phyloP scores from a whole-genome alignment of 2,329 filamentous ascomycete species.

The Penicillium sp. region DNA sequence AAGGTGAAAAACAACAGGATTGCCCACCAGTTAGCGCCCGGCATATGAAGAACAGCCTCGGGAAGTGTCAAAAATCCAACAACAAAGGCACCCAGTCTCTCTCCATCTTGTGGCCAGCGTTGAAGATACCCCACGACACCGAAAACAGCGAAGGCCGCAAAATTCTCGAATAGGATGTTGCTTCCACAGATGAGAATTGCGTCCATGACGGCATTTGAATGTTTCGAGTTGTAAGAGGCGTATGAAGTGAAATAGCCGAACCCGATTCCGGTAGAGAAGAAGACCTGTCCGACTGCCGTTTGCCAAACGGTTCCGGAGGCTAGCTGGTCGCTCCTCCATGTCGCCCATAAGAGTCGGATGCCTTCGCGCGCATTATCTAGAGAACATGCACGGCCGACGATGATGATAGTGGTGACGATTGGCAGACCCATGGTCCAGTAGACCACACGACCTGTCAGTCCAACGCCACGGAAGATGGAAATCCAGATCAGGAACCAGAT shows the following conservation, averaged over 20 bases:
- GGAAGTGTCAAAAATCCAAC: slow-evolving; percentile 62
- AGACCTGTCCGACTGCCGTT: slow-evolving; percentile 62
- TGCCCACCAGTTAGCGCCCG: slow-evolving; percentile 60
- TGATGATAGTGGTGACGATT: slow-evolving; percentile 58
- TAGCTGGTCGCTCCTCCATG: slow-evolving; percentile 54
- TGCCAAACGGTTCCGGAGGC: slow-evolving; percentile 59
- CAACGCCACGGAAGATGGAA: slow-evolving; percentile 61
- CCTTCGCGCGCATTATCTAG: slow-evolving; percentile 58
- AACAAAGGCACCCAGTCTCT: slow-evolving; percentile 55
- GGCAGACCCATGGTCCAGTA: slow-evolving; percentile 66
- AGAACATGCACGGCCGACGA: slow-evolving; percentile 57
- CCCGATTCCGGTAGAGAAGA: slow-evolving; percentile 61
- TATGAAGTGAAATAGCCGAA: slow-evolving; percentile 63
- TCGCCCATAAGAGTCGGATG: slow-evolving; percentile 52
- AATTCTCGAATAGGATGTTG: slow-evolving; percentile 60
- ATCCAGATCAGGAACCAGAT: slow-evolving; percentile 63
- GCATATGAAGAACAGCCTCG: slow-evolving; percentile 59
- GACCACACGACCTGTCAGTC: slow-evolving; percentile 60
- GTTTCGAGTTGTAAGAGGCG: slow-evolving; percentile 58
- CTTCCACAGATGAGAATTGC: slow-evolving; percentile 58
- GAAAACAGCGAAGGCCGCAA: slow-evolving; percentile 54
- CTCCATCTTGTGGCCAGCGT: slow-evolving; percentile 43
- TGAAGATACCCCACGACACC: slow-evolving; percentile 57
- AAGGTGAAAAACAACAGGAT: slow-evolving; percentile 62
- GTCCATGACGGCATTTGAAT: slow-evolving; percentile 63